phyloP scores from a whole-genome alignment of 2,329 filamentous ascomycete species.

The Sphaerulina musiva region DNA sequence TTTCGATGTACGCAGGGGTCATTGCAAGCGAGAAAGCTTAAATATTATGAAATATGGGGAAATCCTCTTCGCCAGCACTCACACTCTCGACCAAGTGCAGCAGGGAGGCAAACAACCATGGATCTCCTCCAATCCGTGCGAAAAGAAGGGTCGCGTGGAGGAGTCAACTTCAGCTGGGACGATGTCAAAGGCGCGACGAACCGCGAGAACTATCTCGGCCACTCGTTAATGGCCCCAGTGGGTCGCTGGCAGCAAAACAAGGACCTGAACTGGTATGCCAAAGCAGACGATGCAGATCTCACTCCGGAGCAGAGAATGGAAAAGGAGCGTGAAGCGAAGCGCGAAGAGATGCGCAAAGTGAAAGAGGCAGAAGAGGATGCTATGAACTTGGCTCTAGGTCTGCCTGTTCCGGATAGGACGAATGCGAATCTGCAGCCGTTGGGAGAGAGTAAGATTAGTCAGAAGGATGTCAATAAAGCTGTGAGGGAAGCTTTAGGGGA shows the following conservation, averaged over 20 bases:
- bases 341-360: constrained; percentile 67
- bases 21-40: constrained; percentile 5
- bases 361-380: constrained; percentile 94
- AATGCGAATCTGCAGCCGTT: constrained; percentile 62
- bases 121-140: constrained; percentile 88
- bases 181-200: constrained; percentile 81
- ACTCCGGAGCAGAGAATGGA: constrained; percentile 47
- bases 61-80: background rate
- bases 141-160: constrained; percentile 83
- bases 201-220: constrained; percentile 84
- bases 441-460: constrained; percentile 42
- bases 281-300: constrained; percentile 46
- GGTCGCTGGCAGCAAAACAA: constrained; percentile 84
- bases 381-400: constrained; percentile 71
- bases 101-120: constrained; percentile 49
- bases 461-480: constrained; percentile 52
- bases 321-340: constrained; percentile 63
- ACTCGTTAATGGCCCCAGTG: constrained; percentile 82
- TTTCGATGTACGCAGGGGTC: background rate
- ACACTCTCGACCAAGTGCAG: background rate
- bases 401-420: constrained; percentile 61
- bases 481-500: constrained; percentile 43
- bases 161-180: constrained; percentile 93
- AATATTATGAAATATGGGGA: background rate
- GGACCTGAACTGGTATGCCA: constrained; percentile 60